phyloP scores from a whole-genome alignment of 2,329 filamentous ascomycete species.

The Alternaria tenuissima region DNA sequence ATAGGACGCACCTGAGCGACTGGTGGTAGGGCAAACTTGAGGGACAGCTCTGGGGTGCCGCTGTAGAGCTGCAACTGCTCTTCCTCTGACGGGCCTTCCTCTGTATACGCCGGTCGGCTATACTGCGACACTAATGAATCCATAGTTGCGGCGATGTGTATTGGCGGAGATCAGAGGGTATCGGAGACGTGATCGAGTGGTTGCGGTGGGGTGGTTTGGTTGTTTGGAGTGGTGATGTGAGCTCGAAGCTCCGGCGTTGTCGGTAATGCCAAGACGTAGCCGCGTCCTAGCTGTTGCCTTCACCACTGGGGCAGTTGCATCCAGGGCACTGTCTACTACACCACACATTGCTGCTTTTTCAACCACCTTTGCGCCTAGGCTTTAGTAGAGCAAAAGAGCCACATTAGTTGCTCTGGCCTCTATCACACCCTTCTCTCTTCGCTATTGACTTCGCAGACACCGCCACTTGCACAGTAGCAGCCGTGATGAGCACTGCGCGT shows the following conservation, averaged over 20 bases:
- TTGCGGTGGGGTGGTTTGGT: conserved; percentile 23
- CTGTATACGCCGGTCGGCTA: conserved; percentile 77
- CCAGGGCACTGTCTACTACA: background rate
- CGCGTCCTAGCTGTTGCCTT: conserved; percentile 22
- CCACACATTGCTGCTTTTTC: background rate
- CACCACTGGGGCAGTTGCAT: background rate
- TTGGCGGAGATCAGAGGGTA: conserved; percentile 10
- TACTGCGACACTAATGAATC: conserved; percentile 93
- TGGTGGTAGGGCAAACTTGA: conserved; percentile 95
- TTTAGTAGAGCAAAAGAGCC: too few species aligned
- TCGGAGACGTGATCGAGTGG: conserved; percentile 13
- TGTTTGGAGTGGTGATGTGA: conserved; percentile 32
- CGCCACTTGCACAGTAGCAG: background rate
- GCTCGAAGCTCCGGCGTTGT: conserved; percentile 21
- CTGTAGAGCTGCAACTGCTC: conserved; percentile 75
- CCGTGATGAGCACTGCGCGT: background rate
- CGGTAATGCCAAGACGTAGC: conserved; percentile 21
- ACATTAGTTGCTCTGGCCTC: background rate
- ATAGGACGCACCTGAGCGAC: conserved; percentile 74
- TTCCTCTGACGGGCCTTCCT: conserved; percentile 76
- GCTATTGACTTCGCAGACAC: background rate
- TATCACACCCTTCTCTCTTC: background rate
- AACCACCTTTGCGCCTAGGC: background rate
- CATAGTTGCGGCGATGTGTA: conserved; percentile 63
- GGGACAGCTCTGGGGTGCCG: conserved; percentile 76